Conservation (phyloP, 2,329 filamentous ascomycete species). For the Microcyclospora pomicola region DNA sequence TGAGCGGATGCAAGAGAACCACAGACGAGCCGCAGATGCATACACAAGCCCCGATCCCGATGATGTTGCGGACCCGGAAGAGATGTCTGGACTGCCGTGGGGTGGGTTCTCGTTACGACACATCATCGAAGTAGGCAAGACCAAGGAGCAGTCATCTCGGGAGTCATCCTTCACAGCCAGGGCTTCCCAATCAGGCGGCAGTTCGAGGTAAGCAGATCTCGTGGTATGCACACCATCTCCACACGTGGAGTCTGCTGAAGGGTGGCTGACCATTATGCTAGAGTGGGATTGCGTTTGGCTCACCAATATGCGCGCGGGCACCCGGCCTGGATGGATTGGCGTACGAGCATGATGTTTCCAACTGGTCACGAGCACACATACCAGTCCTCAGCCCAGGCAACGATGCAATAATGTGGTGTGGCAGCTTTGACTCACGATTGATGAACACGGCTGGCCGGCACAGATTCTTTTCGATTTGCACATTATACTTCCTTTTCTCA, state of each 20-base stretch:
- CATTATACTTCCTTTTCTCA: too few relatives aligned
- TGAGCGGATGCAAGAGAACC: slow-evolving; percentile 50
- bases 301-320: slow-evolving; percentile 27
- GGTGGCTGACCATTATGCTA: slow-evolving; percentile 11
- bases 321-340: slow-evolving; percentile 15
- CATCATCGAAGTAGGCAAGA: slow-evolving; percentile 32
- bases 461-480: too few relatives aligned
- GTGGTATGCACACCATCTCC: too few relatives aligned
- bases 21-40: slow-evolving; percentile 47
- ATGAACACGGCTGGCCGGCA: too few relatives aligned
- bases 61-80: slow-evolving; percentile 38
- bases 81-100: slow-evolving; percentile 57
- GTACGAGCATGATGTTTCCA: background rate
- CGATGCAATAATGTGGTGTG: too few relatives aligned
- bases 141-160: slow-evolving; percentile 30
- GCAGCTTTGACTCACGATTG: too few relatives aligned
- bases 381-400: too few relatives aligned
- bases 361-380: too few relatives aligned
- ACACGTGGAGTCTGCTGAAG: background rate
- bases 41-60: slow-evolving; percentile 48
- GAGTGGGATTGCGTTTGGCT: slow-evolving; percentile 26
- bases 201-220: slow-evolving; percentile 23
- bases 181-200: slow-evolving; percentile 25
- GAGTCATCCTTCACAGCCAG: slow-evolving; percentile 27
- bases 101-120: slow-evolving; percentile 51